These are phyloP conservation scores for Nakaseomyces uthaithaninus DNA, from an alignment of 1,139 yeast species.

Conservation along the genomic window DNA sequence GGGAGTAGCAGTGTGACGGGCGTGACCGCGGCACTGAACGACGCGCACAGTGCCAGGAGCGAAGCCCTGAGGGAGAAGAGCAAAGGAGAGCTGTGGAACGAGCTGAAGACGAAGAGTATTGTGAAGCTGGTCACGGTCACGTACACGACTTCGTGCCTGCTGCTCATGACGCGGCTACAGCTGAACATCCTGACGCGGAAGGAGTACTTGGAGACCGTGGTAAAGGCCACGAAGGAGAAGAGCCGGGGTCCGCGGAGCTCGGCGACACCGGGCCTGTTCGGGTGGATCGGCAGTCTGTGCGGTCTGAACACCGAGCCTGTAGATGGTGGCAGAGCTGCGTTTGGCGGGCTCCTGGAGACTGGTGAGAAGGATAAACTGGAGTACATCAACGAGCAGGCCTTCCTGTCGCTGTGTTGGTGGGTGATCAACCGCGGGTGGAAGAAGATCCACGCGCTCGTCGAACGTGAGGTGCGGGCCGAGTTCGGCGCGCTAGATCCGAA, in stretches of 20 bases:
- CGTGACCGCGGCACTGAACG: conserved; percentile 16
- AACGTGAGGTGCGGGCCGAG: conserved; percentile 48
- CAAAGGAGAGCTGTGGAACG: conserved; percentile 79
- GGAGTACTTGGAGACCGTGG: conserved; percentile 74
- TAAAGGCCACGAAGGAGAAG: conserved; percentile 45
- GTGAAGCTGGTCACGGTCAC: conserved; percentile 66
- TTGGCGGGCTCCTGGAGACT: neutral
- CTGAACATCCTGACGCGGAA: conserved; percentile 81
- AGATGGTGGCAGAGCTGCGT: too few species aligned
- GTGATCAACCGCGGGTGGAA: conserved; percentile 79
- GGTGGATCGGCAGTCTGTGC: neutral
- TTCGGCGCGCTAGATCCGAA: conserved; percentile 65
- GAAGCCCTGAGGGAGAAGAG: conserved; percentile 25
- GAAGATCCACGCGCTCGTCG: conserved; percentile 46
- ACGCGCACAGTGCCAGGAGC: conserved; percentile 6
- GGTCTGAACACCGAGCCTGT: too few species aligned
- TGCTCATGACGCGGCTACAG: conserved; percentile 74
- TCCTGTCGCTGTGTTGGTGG: conserved; percentile 91
- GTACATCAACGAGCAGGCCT: conserved; percentile 61
- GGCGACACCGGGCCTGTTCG: neutral
- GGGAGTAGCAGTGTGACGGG: conserved; percentile 5
- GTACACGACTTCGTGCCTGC: conserved; percentile 60
- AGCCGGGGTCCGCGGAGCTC: neutral
- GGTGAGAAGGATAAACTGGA: conserved; percentile 11
- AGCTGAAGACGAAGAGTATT: conserved; percentile 65